Conservation (phyloP, 257 asterid genomes). For the Solanum infundibuliforme region DNA sequence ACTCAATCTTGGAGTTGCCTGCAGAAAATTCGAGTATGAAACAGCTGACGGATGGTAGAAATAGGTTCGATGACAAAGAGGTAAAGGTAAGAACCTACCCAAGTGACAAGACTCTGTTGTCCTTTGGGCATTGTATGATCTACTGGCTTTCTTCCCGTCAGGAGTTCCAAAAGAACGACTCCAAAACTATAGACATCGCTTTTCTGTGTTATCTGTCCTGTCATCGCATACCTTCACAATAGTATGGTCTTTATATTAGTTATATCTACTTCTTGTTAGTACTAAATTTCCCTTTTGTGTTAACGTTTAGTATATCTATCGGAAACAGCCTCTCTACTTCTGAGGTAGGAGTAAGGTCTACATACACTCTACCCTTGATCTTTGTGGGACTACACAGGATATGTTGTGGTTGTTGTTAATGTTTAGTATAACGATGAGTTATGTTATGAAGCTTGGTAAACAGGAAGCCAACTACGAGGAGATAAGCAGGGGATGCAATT, state of each 20-base stretch:
- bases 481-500: neutral
- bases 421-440: neutral
- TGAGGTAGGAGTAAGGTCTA: neutral
- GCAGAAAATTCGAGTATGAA: neutral
- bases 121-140: conserved; percentile 97
- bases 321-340: neutral
- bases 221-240: conserved; percentile 63
- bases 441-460: no score
- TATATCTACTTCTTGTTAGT: neutral
- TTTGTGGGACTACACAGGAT: neutral
- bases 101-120: conserved; percentile 81
- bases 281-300: neutral
- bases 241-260: neutral
- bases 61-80: neutral
- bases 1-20: conserved; percentile 1
- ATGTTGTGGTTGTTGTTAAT: neutral
- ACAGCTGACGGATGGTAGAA: neutral
- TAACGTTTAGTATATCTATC: neutral
- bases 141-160: conserved; percentile 84
- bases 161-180: conserved; percentile 66
- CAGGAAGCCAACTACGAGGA: neutral
- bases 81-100: conserved; percentile 30
- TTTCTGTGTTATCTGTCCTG: conserved; percentile 85
- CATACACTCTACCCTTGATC: neutral
- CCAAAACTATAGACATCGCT: conserved; percentile 87